Percentiles rank a stretch among this genome's conserved stretches.
These are phyloP conservation scores for Ogataea allantospora DNA, from an alignment of 805 yeast species.

Conservation along the genomic window DNA sequence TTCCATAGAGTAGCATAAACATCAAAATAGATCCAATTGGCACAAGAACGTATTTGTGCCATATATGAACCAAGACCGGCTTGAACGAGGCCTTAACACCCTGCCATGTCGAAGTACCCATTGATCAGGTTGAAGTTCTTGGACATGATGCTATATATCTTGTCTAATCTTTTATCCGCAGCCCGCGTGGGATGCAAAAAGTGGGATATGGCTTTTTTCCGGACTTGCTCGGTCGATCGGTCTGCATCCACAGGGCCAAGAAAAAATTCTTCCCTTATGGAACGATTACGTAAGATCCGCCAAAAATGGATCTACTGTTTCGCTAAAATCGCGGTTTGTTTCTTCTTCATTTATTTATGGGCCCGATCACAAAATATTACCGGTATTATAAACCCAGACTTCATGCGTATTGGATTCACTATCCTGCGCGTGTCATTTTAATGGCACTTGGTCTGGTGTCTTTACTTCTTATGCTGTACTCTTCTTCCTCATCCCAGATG, in stretches of 20 bases:
- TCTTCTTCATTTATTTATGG: conserved; percentile 11
- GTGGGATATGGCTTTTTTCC: no score
- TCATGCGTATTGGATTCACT: conserved; percentile 14
- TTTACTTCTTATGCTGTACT: conserved; percentile 10
- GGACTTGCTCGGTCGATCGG: no score
- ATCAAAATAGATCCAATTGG: conserved; percentile 49
- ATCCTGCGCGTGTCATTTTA: conserved; percentile 12
- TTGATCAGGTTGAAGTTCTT: background rate
- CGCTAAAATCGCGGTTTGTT: background rate
- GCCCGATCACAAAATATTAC: conserved; percentile 15
- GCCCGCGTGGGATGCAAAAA: conserved; percentile 3
- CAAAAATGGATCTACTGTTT: background rate
- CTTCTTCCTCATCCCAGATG: conserved; percentile 15
- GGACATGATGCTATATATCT: no score
- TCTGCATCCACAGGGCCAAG: no score
- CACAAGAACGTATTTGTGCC: conserved; percentile 45
- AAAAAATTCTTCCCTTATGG: no score
- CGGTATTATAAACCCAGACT: conserved; percentile 21
- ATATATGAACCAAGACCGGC: conserved; percentile 31
- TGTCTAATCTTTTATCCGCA: no score
- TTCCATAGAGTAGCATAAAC: conserved; percentile 49
- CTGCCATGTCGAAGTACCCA: background rate
- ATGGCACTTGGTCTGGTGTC: conserved; percentile 7
- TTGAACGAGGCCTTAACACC: conserved; percentile 4
- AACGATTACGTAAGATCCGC: background rate